Evolutionary conservation across 257 asterid species (phyloP).

Genomic region (Datura wrightii): DNA sequence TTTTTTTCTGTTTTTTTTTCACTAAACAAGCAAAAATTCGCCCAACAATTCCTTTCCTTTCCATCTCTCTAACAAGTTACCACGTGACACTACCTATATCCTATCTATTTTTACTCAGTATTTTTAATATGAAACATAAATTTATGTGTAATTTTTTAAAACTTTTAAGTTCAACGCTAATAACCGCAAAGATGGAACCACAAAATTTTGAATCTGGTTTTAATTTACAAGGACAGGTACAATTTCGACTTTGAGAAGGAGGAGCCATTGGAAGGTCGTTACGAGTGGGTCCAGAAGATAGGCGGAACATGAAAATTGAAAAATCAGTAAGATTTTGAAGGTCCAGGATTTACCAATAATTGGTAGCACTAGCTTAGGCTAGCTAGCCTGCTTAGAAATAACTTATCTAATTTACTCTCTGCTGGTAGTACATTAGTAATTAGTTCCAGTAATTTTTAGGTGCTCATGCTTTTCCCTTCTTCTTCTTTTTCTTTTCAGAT

Average conservation of each 20-base stretch:
- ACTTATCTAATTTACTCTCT: not conserved
- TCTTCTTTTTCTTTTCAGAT: not conserved
- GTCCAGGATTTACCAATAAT: not conserved
- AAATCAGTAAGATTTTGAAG: not conserved
- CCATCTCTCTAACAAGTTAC: not conserved
- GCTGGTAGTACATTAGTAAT: not conserved
- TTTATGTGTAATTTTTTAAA: no score
- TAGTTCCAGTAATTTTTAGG: not conserved
- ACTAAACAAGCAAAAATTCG: not conserved
- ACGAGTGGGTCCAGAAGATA: conserved; percentile 35
- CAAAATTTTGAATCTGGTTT: no score
- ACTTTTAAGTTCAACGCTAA: no score
- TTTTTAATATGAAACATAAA: no score
- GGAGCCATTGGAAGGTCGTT: conserved; percentile 46
- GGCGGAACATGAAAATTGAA: not conserved
- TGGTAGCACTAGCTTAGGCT: not conserved
- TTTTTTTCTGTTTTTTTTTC: not conserved
- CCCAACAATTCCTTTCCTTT: not conserved
- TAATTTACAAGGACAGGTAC: conserved; percentile 33
- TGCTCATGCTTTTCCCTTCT: not conserved
- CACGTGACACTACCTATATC: no score
- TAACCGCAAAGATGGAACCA: no score
- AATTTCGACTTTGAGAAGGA: conserved; percentile 45
- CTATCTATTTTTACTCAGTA: no score
- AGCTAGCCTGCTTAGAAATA: not conserved